Evolutionary conservation across 352 stramenopile species (phyloP), one percentile per base, ranked within the genome.

Genomic region (Pythium coloratum): DNA sequence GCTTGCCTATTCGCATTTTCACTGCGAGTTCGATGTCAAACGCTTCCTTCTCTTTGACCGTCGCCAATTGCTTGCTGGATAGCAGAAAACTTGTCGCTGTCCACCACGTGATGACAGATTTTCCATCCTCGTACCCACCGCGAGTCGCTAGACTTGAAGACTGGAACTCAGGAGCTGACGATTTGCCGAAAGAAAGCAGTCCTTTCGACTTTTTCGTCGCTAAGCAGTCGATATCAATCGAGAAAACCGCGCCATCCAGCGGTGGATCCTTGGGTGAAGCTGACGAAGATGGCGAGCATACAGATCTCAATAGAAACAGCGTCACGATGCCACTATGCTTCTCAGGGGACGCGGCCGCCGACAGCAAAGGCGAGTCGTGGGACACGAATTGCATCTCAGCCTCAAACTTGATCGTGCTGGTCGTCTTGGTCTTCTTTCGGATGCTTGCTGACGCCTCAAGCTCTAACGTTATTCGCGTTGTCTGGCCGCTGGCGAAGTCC

Each of bases 41-140:
- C 13, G 49, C 36, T 34, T 83, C 76, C 50, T 80, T 81, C 26
- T 81, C 76, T 53, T 71, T 73, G 0, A 53, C 66, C 7, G 61
- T 50, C 14, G 55, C 40, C 6, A 71, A 46, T 47, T 66, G 62
- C 20, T 73, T 81, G 58, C 32, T 65, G 42, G 62, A 73, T 36
- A 67, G 56, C 20, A 68, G 38, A 16, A 74, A 62, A 14, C 66
- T 58, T 16, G 63, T 71, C 14, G 66, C 66, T 4, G 46, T 66
- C 28, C 58, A 70, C 71, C 76, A 82, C 12, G 30, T 14, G 18
- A 80, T 65, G 3, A 56, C 0, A 9, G 42, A 57, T 10, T 70
- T 54, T 4, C 28, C 12, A 1, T 55, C 28, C 7, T 67, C 49
- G 7, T 59, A 60, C 0, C 65, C 28, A 0, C 47, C 66, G 28